Evolutionary conservation across 169 alveolate species (phyloP).

Genomic region (Cryptosporidium canis): DNA sequence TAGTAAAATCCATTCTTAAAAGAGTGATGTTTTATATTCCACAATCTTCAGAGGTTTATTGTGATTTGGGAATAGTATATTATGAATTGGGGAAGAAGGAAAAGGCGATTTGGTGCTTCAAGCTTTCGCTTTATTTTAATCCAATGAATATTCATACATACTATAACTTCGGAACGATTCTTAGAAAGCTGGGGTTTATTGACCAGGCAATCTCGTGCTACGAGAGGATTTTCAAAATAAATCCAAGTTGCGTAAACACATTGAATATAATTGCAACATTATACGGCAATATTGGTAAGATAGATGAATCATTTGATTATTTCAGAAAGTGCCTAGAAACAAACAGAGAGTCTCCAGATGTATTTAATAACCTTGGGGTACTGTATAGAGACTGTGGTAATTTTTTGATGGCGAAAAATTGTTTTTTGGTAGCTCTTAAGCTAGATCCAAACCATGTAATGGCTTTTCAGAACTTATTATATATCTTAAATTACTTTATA

Average conservation of each 20-base stretch:
- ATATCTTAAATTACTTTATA: conserved; percentile 70
- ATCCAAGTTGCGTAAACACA: conserved; percentile 41
- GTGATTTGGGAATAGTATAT: conserved; percentile 37
- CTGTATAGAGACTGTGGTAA: conserved; percentile 75
- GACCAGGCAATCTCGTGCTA: conserved; percentile 44
- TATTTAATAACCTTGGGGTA: conserved; percentile 77
- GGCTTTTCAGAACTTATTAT: conserved; percentile 66
- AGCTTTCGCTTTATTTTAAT: conserved; percentile 34
- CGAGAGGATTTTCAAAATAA: conserved; percentile 6
- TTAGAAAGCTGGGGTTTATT: conserved; percentile 25
- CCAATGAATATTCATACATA: conserved; percentile 19
- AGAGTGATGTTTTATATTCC: conserved; percentile 51
- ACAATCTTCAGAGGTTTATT: conserved; percentile 34
- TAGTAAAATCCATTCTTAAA: conserved; percentile 6
- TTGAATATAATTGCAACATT: conserved; percentile 74
- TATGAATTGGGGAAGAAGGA: conserved; percentile 47
- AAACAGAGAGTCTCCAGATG: conserved; percentile 72
- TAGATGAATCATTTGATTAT: conserved; percentile 74
- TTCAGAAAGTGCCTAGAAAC: conserved; percentile 76
- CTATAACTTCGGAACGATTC: conserved; percentile 24
- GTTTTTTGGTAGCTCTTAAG: conserved; percentile 68
- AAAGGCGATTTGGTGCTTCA: conserved; percentile 64
- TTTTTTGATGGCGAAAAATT: conserved; percentile 75
- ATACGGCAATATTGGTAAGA: conserved; percentile 70
- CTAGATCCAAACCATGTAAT: conserved; percentile 40